phyloP scores from a whole-genome alignment of 2,329 filamentous ascomycete species.

The Magnaporthiopsis rhizophila region DNA sequence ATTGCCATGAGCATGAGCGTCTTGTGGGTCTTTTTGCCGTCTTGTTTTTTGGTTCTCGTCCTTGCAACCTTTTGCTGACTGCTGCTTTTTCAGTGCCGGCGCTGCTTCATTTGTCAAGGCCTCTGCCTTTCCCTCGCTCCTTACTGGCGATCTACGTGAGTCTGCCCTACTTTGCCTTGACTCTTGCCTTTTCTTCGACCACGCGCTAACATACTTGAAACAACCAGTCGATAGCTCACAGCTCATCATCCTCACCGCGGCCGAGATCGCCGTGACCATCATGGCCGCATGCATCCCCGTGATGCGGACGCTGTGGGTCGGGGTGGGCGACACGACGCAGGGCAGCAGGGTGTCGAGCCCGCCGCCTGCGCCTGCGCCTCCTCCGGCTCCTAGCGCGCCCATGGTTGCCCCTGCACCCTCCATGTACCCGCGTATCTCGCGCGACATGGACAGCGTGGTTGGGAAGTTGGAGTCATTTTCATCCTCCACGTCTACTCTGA shows the following conservation, averaged over 20 bases:
- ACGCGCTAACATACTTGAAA: not conserved
- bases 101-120: conserved; percentile 9
- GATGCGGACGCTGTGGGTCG: conserved; percentile 10
- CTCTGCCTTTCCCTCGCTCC: conserved; percentile 8
- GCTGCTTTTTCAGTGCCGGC: not conserved
- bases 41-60: too few species aligned
- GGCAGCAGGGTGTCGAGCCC: not conserved
- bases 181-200: not conserved
- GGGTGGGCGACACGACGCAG: not conserved
- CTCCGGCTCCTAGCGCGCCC: not conserved
- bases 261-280: conserved; percentile 13
- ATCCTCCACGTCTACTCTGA: not conserved
- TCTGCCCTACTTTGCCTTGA: not conserved
- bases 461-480: not conserved
- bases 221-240: conserved; percentile 7
- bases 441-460: not conserved
- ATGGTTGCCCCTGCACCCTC: not conserved
- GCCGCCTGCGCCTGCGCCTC: not conserved
- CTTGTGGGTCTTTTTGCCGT: conserved; percentile 21
- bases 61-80: not conserved
- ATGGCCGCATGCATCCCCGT: conserved; percentile 13
- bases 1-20: conserved; percentile 35
- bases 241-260: conserved; percentile 11
- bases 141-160: conserved; percentile 10
- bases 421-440: not conserved